Percentiles rank a stretch among this genome's conserved stretches.
These are phyloP conservation scores for Colletotrichum sp. DNA, from an alignment of 2,329 filamentous ascomycete species.

Conservation along the genomic window DNA sequence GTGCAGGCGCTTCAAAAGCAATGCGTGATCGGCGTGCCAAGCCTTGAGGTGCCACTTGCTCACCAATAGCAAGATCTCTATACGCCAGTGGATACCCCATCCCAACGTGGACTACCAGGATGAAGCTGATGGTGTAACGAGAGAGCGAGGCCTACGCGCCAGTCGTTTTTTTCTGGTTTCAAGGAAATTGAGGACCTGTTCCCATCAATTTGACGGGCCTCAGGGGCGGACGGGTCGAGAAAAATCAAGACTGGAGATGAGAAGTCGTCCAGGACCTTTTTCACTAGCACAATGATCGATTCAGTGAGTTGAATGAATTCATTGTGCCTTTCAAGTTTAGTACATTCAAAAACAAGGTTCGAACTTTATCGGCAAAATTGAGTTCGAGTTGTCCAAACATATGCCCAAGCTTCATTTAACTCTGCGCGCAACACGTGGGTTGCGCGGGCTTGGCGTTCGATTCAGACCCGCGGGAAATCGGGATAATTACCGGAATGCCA, in stretches of 20 bases:
- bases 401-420: not conserved
- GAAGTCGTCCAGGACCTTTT: rapidly evolving
- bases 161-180: not conserved
- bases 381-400: not conserved
- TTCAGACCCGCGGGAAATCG: not conserved
- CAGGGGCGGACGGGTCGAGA: not conserved
- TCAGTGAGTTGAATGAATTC: not conserved
- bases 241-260: not conserved
- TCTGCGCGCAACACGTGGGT: not conserved
- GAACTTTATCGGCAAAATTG: not conserved
- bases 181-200: not conserved
- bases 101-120: not conserved
- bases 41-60: not conserved
- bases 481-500: not conserved
- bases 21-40: slow-evolving; percentile 1
- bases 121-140: not conserved
- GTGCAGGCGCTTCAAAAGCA: not conserved
- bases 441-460: not conserved
- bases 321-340: no score
- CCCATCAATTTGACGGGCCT: not conserved
- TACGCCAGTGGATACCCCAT: not conserved
- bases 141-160: not conserved
- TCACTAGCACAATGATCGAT: not conserved
- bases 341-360: no score
- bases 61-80: slow-evolving; percentile 8